Evolutionary conservation across 192 early-diverging fungal species (phyloP), one percentile per base, ranked within the genome.

Genomic region (Paraglomus brasilianum): DNA sequence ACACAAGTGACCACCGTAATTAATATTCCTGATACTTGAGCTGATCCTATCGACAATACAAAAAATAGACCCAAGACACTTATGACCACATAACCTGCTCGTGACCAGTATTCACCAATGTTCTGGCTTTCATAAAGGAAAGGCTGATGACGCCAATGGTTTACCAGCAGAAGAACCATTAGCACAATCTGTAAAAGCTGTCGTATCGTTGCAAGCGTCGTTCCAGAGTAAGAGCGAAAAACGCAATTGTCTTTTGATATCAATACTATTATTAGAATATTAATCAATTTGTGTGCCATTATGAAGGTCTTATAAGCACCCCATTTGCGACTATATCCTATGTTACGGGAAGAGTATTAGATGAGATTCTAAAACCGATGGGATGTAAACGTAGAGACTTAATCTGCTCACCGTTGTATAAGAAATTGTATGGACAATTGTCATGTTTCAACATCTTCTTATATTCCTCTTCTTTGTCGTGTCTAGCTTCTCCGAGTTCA

Each of bases 211-310:
- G 83, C 83, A 68, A 89, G 62, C 13, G 72, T 66, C n/a, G 72
- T 61, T 0, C 87, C 76, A n/a, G 80, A 38, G 10, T 63, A 73
- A 4, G 58, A 48, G 2, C 81, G 78, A 17, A 80, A 77, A 74
- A 85, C 78, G 70, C 87, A 89, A 68, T 86, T 89, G 62, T 89
- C 86, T 74, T 87, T 89, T 14, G 78, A 67, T 47, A 87, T 69
- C 38, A 85, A 46, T 0, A 80, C 78, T 0, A 81, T 73, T 19
- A 79, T 69, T 1, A 83, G 36, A 8, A 87, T 76, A 5, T 72
- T 77, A 19, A 79, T 19, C 14, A 89, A 74, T 75, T 87, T 87
- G 70, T 76, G 79, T 48, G 80, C 70, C 81, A 89, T 82, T 52
- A 81, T 50, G 13, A 84, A 80, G n/a, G 85, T 75, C 15, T 85